Evolutionary conservation across 768 basidiomycete species (phyloP).

Genomic region (Boletales sp.): DNA sequence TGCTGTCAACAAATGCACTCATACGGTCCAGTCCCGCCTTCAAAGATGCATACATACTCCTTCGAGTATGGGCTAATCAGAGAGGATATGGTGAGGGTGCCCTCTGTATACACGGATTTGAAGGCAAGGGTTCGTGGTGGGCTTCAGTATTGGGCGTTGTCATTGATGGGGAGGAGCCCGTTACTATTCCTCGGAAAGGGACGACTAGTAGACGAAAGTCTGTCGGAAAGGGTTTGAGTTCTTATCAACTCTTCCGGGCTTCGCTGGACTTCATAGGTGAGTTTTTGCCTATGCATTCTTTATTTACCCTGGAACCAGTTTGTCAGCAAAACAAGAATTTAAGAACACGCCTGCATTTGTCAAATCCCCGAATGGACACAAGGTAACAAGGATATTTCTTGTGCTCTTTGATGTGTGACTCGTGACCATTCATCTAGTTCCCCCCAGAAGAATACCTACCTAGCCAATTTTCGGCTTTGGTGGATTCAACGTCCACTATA

Average conservation of each 20-base stretch:
- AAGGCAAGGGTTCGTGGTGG: conserved; percentile 68
- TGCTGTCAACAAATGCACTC: conserved; percentile 47
- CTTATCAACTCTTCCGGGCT: conserved; percentile 87
- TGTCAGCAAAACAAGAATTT: conserved; percentile 70
- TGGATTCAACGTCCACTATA: conserved; percentile 71
- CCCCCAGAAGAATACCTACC: conserved; percentile 52
- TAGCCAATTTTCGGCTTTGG: conserved; percentile 57
- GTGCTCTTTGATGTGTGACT: neutral
- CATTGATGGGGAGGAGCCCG: conserved; percentile 63
- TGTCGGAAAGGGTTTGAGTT: conserved; percentile 78
- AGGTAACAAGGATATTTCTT: conserved; percentile 32
- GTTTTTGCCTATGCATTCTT: conserved; percentile 16
- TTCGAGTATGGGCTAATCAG: conserved; percentile 89
- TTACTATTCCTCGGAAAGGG: conserved; percentile 17
- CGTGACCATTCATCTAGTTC: conserved; percentile 42
- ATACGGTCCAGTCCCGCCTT: conserved; percentile 55
- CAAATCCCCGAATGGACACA: conserved; percentile 51
- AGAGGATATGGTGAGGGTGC: conserved; percentile 68
- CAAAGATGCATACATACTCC: conserved; percentile 67
- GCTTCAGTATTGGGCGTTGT: conserved; percentile 54
- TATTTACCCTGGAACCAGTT: conserved; percentile 8
- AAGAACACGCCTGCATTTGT: conserved; percentile 53
- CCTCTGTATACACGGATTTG: conserved; percentile 67
- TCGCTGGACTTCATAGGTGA: conserved; percentile 80
- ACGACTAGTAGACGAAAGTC: conserved; percentile 44